Conservation (phyloP, 2,329 filamentous ascomycete genomes). For the Chaetoscypha palmicola region DNA sequence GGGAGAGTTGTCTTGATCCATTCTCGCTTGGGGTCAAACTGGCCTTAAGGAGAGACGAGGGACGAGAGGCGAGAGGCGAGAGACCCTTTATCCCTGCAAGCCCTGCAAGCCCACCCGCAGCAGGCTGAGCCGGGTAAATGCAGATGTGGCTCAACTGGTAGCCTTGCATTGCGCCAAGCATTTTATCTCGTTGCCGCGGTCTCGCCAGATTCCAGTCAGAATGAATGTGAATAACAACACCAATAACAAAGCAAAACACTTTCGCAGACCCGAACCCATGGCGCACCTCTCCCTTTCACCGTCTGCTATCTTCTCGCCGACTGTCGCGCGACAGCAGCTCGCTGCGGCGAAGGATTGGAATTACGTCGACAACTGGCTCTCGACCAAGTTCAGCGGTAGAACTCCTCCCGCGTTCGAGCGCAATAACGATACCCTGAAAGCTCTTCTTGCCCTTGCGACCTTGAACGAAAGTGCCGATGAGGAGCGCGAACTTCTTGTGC, state of each 20-base stretch:
- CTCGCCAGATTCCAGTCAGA: no score
- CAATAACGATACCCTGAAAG: conserved; percentile 74
- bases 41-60: no score
- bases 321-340: conserved; percentile 65
- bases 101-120: no score
- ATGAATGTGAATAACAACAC: not conserved
- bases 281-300: conserved; percentile 30
- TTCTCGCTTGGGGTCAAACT: not conserved
- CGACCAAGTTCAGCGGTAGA: conserved; percentile 58
- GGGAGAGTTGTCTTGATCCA: not conserved
- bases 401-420: conserved; percentile 71
- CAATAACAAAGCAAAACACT: not conserved
- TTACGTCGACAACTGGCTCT: conserved; percentile 78
- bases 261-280: conserved; percentile 29
- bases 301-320: conserved; percentile 60
- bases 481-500: conserved; percentile 50
- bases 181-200: not conserved
- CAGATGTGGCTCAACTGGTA: no score
- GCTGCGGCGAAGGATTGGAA: conserved; percentile 87
- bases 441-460: conserved; percentile 64
- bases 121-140: no score
- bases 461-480: conserved; percentile 75
- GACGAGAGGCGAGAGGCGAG: no score
- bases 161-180: no score
- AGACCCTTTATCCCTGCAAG: no score